Percentiles rank a stretch among this genome's conserved stretches.
These are phyloP conservation scores for Amaranthus cruentus DNA, from an alignment of 148 eudicot species.

Conservation along the genomic window DNA sequence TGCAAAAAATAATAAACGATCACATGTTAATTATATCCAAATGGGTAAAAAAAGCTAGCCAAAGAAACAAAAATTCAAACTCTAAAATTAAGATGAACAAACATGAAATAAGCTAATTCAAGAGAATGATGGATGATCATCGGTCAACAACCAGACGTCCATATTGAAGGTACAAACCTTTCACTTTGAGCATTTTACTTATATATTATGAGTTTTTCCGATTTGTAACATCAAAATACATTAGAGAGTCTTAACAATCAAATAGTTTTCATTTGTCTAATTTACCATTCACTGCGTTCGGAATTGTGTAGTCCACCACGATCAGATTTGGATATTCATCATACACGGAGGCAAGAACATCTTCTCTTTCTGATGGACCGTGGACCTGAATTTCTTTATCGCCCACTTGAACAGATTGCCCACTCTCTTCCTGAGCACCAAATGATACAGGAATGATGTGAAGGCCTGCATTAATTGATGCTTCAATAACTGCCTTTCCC, in stretches of 20 bases:
- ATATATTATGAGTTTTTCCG: not conserved
- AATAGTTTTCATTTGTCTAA: not conserved
- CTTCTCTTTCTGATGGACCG: constrained; percentile 63
- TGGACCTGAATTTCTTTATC: constrained; percentile 67
- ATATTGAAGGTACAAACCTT: not conserved
- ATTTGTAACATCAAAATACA: too few species aligned
- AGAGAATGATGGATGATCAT: not conserved
- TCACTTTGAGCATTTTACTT: not conserved
- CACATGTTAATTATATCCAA: not conserved
- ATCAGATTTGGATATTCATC: constrained; percentile 63
- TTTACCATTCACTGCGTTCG: constrained; percentile 82
- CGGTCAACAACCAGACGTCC: not conserved
- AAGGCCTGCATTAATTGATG: constrained; percentile 70
- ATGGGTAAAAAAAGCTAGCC: not conserved
- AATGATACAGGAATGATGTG: constrained; percentile 68
- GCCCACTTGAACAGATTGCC: constrained; percentile 53
- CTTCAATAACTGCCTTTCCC: constrained; percentile 92
- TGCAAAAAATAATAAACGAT: not conserved
- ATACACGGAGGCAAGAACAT: constrained; percentile 42
- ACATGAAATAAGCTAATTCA: not conserved
- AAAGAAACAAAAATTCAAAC: not conserved
- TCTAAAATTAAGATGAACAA: not conserved
- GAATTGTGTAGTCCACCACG: constrained; percentile 88
- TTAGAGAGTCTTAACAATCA: not conserved
- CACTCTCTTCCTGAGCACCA: constrained; percentile 56